phyloP scores from a whole-genome alignment of 108 stramenopile genomes.

The Cyclotella atomus region DNA sequence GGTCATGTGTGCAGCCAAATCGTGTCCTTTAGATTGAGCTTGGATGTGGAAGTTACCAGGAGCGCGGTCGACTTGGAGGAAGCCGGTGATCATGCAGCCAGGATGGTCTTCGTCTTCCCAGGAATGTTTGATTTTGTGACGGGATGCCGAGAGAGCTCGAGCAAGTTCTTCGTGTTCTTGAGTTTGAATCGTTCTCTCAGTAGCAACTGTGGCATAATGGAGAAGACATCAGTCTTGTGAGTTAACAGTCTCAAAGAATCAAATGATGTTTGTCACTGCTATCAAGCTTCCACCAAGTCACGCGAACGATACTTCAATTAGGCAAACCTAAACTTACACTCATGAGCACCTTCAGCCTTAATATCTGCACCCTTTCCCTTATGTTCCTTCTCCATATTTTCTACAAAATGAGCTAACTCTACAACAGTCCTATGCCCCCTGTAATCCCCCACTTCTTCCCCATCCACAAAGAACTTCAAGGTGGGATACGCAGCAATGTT shows the following conservation, averaged over 20 bases:
- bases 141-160: slow-evolving; percentile 37
- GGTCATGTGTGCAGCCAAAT: slow-evolving; percentile 90
- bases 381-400: slow-evolving; percentile 67
- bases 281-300: too few species aligned
- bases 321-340: slow-evolving; percentile 29
- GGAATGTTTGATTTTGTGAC: slow-evolving; percentile 30
- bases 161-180: slow-evolving; percentile 44
- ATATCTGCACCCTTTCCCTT: slow-evolving; percentile 42
- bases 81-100: slow-evolving; percentile 80
- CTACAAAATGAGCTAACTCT: slow-evolving; percentile 75
- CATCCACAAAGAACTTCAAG: slow-evolving; percentile 85
- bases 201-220: slow-evolving; percentile 21
- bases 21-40: slow-evolving; percentile 83
- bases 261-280: too few species aligned
- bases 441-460: slow-evolving; percentile 77
- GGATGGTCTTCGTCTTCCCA: slow-evolving; percentile 79
- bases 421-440: slow-evolving; percentile 78
- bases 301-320: neutral
- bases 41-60: slow-evolving; percentile 98
- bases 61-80: slow-evolving; percentile 89
- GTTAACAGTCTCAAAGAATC: too few species aligned
- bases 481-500: slow-evolving; percentile 92
- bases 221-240: neutral
- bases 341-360: slow-evolving; percentile 38
- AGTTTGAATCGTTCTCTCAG: slow-evolving; percentile 25